These are phyloP conservation scores for Lentinula lateritia DNA, from an alignment of 768 basidiomycete genomes.

Conservation along the genomic window DNA sequence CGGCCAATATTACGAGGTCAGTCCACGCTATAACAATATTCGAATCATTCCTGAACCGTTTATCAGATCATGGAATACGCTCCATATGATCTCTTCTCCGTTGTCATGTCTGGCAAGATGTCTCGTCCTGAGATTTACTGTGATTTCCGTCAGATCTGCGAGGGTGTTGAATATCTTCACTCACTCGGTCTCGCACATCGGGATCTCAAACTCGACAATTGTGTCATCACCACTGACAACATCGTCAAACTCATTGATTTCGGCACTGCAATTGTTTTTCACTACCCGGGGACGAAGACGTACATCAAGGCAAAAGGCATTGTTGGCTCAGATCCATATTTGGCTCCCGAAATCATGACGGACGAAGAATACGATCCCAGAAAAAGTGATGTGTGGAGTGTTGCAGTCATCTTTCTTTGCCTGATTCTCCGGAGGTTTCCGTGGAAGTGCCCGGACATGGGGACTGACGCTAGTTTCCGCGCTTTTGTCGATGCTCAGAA, in stretches of 20 bases:
- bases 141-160: slow-evolving; percentile 97
- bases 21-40: slow-evolving; percentile 17
- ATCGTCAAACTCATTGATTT: slow-evolving; percentile 99
- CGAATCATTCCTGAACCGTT: slow-evolving; percentile 9
- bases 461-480: slow-evolving; percentile 89
- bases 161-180: slow-evolving; percentile 97
- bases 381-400: slow-evolving; percentile 97
- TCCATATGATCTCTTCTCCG: slow-evolving; percentile 95
- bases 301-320: slow-evolving; percentile 75
- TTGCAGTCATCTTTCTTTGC: slow-evolving; percentile 98
- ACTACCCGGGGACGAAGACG: slow-evolving; percentile 88
- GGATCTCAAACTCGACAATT: slow-evolving; percentile 99
- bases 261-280: slow-evolving; percentile 97
- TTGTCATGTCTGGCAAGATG: slow-evolving; percentile 99
- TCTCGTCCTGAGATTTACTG: slow-evolving; percentile 97
- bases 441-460: slow-evolving; percentile 96
- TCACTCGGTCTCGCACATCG: slow-evolving; percentile 96
- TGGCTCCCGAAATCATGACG: slow-evolving; percentile 90
- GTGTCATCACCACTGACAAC: slow-evolving; percentile 94
- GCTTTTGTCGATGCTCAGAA: slow-evolving; percentile 93
- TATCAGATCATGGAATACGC: slow-evolving; percentile 98
- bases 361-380: slow-evolving; percentile 79
- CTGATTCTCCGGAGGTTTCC: slow-evolving; percentile 97
- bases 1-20: slow-evolving; percentile 97
- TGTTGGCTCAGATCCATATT: slow-evolving; percentile 96